These are phyloP conservation scores for Drosera spatulata DNA, from an alignment of 179 eudicot species.

Conservation along the genomic window DNA sequence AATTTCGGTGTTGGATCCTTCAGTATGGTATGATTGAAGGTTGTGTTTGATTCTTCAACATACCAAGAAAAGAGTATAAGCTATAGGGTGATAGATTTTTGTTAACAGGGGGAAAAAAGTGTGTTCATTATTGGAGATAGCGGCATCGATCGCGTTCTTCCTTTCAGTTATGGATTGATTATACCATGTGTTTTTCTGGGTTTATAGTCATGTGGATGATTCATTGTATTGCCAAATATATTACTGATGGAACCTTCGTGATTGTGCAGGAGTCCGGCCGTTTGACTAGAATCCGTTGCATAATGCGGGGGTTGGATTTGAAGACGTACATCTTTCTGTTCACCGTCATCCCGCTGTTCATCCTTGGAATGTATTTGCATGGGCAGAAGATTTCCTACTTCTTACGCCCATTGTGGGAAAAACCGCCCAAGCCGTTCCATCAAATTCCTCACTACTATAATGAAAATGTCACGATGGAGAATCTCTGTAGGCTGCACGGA, in stretches of 20 bases:
- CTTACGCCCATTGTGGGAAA: constrained; percentile 12
- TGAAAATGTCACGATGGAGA: constrained; percentile 11
- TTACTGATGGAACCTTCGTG: background rate
- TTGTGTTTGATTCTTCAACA: too few relatives aligned
- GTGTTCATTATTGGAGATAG: too few relatives aligned
- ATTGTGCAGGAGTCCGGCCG: constrained; percentile 5
- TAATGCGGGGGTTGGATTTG: constrained; percentile 8
- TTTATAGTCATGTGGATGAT: background rate
- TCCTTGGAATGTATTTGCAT: constrained; percentile 7
- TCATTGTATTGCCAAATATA: background rate
- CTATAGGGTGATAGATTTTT: too few relatives aligned
- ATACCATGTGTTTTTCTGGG: background rate
- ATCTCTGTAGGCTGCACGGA: constrained; percentile 11
- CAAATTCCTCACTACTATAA: constrained; percentile 10
- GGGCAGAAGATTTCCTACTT: constrained; percentile 15
- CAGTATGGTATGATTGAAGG: too few relatives aligned
- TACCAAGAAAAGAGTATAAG: too few relatives aligned
- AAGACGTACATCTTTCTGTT: constrained; percentile 12
- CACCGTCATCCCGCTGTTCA: constrained; percentile 2
- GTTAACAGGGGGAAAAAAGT: too few relatives aligned
- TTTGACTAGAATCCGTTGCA: constrained; percentile 11
- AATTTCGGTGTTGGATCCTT: too few relatives aligned
- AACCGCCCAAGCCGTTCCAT: constrained; percentile 13
- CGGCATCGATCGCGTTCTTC: too few relatives aligned
- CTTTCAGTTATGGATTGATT: too few relatives aligned